Conservation (phyloP, 2,329 filamentous ascomycete species). For the Scytalidium lignicola region DNA sequence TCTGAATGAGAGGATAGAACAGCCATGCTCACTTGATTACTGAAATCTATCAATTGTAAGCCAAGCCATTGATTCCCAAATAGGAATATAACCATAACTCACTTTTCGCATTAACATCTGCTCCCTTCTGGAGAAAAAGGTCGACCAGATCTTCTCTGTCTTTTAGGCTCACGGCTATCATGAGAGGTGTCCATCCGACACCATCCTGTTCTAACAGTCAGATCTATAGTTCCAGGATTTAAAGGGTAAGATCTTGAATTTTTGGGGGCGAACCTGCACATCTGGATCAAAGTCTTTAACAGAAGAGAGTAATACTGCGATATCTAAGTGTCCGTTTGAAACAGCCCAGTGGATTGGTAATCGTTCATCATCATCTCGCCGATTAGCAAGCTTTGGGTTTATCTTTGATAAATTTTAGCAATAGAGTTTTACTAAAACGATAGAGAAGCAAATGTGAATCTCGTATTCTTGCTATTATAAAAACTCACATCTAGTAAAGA, state of each 20-base stretch:
- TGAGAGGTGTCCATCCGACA: constrained; percentile 76
- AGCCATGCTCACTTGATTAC: constrained; percentile 52
- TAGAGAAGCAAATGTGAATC: constrained; percentile 1
- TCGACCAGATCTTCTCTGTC: constrained; percentile 66
- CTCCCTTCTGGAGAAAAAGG: constrained; percentile 62
- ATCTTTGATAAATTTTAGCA: constrained; percentile 42
- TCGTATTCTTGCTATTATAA: background rate
- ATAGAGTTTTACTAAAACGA: background rate
- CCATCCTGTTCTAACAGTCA: constrained; percentile 53
- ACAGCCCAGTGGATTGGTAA: constrained; percentile 92
- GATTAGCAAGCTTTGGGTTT: constrained; percentile 69
- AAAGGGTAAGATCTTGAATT: background rate
- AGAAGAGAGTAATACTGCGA: constrained; percentile 67
- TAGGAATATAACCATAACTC: constrained; percentile 13
- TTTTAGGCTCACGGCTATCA: constrained; percentile 73
- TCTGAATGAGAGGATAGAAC: constrained; percentile 1
- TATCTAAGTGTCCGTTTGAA: constrained; percentile 72
- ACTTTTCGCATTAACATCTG: constrained; percentile 72
- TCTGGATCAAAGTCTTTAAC: constrained; percentile 77
- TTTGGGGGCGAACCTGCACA: constrained; percentile 52
- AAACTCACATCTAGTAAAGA: constrained; percentile 61
- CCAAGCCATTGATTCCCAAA: background rate
- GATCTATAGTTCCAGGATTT: background rate
- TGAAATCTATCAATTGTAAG: constrained; percentile 45
- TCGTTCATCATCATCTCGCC: constrained; percentile 79